Evolutionary conservation across 2,329 filamentous ascomycete genomes (phyloP).

Genomic region (Penicillium capsulatum): DNA sequence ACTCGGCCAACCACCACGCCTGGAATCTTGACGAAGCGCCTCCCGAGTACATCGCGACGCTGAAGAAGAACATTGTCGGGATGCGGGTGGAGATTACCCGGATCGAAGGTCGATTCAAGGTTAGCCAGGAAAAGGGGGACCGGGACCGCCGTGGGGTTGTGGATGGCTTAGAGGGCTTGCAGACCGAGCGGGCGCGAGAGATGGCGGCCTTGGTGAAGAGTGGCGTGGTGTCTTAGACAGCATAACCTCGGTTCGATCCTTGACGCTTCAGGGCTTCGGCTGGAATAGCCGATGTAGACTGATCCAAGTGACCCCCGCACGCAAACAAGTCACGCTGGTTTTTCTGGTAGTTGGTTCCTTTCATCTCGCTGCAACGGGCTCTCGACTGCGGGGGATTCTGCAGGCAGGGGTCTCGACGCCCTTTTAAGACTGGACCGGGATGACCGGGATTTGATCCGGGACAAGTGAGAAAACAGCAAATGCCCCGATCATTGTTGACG

Average conservation of each 20-base stretch:
- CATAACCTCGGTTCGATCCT: not conserved
- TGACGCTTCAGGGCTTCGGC: too few relatives aligned
- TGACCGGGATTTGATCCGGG: too few relatives aligned
- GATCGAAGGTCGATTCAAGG: conserved; percentile 20
- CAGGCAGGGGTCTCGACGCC: not conserved
- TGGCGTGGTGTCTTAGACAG: conserved; percentile 1
- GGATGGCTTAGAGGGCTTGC: conserved; percentile 12
- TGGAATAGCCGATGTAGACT: too few relatives aligned
- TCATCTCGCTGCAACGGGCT: too few relatives aligned
- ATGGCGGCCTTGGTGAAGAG: conserved; percentile 18
- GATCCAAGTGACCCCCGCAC: too few relatives aligned
- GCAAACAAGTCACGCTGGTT: too few relatives aligned
- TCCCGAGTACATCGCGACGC: conserved; percentile 12
- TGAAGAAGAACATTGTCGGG: conserved; percentile 20
- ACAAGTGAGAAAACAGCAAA: too few relatives aligned
- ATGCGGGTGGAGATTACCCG: conserved; percentile 17
- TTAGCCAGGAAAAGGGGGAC: conserved; percentile 18
- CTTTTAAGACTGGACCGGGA: too few relatives aligned
- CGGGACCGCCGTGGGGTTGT: conserved; percentile 18
- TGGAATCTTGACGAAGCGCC: conserved; percentile 20
- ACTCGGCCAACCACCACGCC: conserved; percentile 1
- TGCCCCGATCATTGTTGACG: too few relatives aligned
- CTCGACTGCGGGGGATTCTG: conserved; percentile 2
- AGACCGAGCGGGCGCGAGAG: conserved; percentile 6
- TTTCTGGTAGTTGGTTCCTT: not conserved